These are phyloP conservation scores for Poteriospumella lacustris DNA, from an alignment of 108 stramenopile species.

Conservation along the genomic window DNA sequence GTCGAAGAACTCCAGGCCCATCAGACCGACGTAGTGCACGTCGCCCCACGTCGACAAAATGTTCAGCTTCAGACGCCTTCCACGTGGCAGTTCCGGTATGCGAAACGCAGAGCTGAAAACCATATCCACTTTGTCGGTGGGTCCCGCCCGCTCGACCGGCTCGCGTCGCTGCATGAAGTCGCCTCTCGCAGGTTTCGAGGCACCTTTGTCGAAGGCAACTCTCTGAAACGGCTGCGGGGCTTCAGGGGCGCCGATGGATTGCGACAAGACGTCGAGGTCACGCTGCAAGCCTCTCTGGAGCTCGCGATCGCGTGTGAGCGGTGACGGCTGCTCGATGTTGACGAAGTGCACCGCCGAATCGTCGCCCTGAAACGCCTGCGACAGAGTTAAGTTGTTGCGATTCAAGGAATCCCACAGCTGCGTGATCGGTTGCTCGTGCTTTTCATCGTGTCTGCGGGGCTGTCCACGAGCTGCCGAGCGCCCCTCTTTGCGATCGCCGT, in stretches of 20 bases:
- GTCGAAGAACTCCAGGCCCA: conserved; percentile 44
- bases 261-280: no score
- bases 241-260: no score
- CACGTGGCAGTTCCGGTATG: conserved; percentile 29
- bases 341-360: neutral
- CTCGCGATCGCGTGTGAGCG: no score
- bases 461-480: neutral
- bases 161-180: neutral
- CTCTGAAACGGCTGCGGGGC: no score
- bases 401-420: neutral
- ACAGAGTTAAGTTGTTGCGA: neutral
- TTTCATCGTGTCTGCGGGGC: neutral
- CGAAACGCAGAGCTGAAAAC: neutral
- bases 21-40: conserved; percentile 42
- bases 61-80: conserved; percentile 24
- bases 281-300: no score
- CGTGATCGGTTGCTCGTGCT: neutral
- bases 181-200: neutral
- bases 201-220: neutral
- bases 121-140: neutral
- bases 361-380: neutral
- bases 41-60: conserved; percentile 47
- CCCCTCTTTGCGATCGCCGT: no score
- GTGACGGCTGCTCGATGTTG: conserved; percentile 6
- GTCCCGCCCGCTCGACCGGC: neutral